Base-by-base conservation (phyloP, 2,329 filamentous ascomycete genomes). In the Colletotrichum simmondsii region DNA sequence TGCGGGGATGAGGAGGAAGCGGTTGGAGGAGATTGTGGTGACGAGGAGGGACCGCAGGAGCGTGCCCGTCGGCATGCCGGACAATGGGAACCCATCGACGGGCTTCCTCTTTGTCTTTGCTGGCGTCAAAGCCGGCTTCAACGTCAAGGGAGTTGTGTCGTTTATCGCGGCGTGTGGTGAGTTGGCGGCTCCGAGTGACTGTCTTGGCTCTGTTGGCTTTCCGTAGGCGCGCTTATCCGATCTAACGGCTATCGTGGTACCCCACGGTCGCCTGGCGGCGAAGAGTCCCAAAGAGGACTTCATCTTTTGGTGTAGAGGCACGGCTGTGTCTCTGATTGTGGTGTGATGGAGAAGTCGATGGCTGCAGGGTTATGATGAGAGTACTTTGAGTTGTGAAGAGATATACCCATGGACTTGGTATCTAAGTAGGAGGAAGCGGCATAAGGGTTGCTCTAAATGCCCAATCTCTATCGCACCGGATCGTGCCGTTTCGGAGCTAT, bases 21-120 rank as follows among this genome's bases (percentile, higher is more conserved):
- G 83, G 68, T 84, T 84, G 3, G 86, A 88, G 0, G 86, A 88
- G 16, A 88, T 80, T 19, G 84, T 83, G 32, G 86, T 82, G 68
- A 88, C 80, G 22, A 86, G 72, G 1, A 86, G 77, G 0, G 84
- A 86, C 66, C 84, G 77, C 6, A 85, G 79, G 6, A 86, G 78
- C 22, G 81, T 78, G 10, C 77, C 69, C 1, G 79, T 80, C 0
- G 84, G 80, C 5, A 86, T 76, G 26, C 74, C 75, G 35, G 79
- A 76, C 0, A 81, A 68, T 3, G 80, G 79, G 8, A 16, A 46
- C 10, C 71, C 71, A 4, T 62, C 32, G 2, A 71, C 60, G 6
- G 71, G 46, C 37, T 52, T 61, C 22, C 61, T 35, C 42, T 57
- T 30, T 19, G 56, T 22, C 42, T 56, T 30, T 19, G 56, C 16